These are phyloP conservation scores for Suaeda aralocaspica DNA, from an alignment of 148 eudicot genomes.

Conservation along the genomic window DNA sequence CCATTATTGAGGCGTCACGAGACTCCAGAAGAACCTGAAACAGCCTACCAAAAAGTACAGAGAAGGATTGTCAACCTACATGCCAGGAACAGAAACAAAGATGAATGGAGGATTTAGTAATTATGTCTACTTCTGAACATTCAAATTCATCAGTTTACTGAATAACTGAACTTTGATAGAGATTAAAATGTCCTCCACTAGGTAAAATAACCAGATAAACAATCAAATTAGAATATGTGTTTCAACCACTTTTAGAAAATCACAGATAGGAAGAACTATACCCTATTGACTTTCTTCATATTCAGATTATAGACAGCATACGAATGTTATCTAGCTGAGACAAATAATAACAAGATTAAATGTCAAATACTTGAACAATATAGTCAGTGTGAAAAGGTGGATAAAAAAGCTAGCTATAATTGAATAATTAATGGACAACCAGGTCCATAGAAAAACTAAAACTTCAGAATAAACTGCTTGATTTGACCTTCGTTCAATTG, in stretches of 20 bases:
- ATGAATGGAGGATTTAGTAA: background rate
- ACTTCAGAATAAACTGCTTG: background rate
- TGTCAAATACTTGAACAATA: background rate
- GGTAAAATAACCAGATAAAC: background rate
- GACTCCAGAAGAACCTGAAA: slow-evolving; percentile 68
- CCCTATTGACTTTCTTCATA: background rate
- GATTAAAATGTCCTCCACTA: background rate
- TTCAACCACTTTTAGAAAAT: background rate
- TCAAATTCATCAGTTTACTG: no score
- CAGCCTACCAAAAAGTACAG: slow-evolving; percentile 48
- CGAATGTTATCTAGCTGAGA: no score
- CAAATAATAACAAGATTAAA: background rate
- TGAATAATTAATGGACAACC: background rate
- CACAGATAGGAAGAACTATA: background rate
- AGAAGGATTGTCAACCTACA: slow-evolving; percentile 9
- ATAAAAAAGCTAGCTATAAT: background rate
- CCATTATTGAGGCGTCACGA: slow-evolving; percentile 55
- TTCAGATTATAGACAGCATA: background rate
- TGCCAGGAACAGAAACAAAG: background rate
- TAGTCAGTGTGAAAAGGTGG: background rate
- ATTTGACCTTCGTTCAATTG: background rate
- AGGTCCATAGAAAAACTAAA: background rate
- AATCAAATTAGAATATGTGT: background rate
- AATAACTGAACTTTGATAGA: background rate
- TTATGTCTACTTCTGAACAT: background rate